Percentiles rank a stretch among this genome's conserved stretches.
phyloP scores from a whole-genome alignment of 192 early-diverging fungal species.

The Borealophlyctis nickersoniae region DNA sequence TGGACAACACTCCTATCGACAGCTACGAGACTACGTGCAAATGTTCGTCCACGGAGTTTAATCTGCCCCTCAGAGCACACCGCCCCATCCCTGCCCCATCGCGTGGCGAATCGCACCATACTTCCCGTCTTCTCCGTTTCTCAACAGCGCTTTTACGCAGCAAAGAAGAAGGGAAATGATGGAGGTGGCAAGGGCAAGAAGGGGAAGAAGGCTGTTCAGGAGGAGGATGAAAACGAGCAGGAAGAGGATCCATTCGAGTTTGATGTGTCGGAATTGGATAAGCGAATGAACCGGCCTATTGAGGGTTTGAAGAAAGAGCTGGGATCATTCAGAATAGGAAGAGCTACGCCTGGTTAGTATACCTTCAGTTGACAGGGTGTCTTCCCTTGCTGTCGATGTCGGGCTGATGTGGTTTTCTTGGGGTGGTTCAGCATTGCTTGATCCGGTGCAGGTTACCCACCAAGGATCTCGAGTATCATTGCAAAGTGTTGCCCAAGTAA shows the following conservation, averaged over 20 bases:
- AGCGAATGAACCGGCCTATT: conserved; percentile 55
- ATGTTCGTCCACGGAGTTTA: too few species aligned
- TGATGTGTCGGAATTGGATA: conserved; percentile 54
- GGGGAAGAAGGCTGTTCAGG: conserved; percentile 22
- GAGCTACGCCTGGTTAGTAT: conserved; percentile 66
- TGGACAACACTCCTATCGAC: too few species aligned
- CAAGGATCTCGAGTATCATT: conserved; percentile 54
- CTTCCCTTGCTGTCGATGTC: background rate
- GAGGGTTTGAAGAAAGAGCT: conserved; percentile 66
- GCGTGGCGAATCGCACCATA: too few species aligned
- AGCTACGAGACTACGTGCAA: too few species aligned
- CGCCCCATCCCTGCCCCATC: too few species aligned
- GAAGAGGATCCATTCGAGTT: conserved; percentile 38
- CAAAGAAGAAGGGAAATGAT: conserved; percentile 24
- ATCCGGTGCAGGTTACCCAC: conserved; percentile 61
- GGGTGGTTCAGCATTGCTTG: conserved; percentile 61
- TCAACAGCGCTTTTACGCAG: background rate
- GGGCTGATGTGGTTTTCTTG: background rate
- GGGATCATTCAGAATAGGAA: conserved; percentile 59
- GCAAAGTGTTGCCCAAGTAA: conserved; percentile 68
- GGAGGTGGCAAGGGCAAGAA: conserved; percentile 39
- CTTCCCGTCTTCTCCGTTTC: too few species aligned
- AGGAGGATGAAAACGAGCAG: conserved; percentile 21
- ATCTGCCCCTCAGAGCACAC: too few species aligned
- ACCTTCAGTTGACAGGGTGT: background rate